Base-by-base conservation (phyloP, 2,329 filamentous ascomycete genomes). In the Leptosphaerulina australis region DNA sequence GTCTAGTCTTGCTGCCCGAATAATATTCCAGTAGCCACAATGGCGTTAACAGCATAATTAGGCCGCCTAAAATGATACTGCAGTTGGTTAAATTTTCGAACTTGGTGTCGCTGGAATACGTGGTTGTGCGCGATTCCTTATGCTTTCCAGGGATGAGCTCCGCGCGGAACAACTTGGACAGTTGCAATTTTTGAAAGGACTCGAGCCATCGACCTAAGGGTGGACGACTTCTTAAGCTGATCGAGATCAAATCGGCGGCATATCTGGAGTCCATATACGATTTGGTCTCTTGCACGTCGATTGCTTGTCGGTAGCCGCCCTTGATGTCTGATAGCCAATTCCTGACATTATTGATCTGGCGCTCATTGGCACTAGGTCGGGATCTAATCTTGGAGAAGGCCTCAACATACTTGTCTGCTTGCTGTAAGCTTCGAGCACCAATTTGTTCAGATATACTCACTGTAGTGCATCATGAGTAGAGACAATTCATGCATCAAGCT, bases 1-100 rank as follows among this genome's bases (percentile, higher is more conserved):
- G 26, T 24, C 56, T 33, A 4, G 7, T 35, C 8, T 24, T 29
- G 9, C 37, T 59, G 2, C 26, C 35, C 1, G 39, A 28, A 0
- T 55, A 44, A 30, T 40, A 56, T 12, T 56, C 57, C 6, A 67
- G 35, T 54, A 44, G 54, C 66, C 63, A 68, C 29, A 67, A 17
- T 1, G 66, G 63, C 3, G 44, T 58, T 8, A 66, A 31, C 11
- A 68, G 48, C 60, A 68, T 65, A 1, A 37, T 8, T 1, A 60
- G 26, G 1, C 64, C 59, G 2, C 50, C 24, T 0, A 46, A 0
- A 3, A 63, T 58, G 7, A 62, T 64, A 14, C 14, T 40, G 5
- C 31, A 18, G 8, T 59, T 63, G 1, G 56, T 63, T 5, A 63
- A 31, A 10, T 12, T 21, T 11, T 58, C 55, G 10, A 66, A 54